These are phyloP conservation scores for Bromus sterilis DNA, from an alignment of 176 grass and related monocot species.

Conservation along the genomic window DNA sequence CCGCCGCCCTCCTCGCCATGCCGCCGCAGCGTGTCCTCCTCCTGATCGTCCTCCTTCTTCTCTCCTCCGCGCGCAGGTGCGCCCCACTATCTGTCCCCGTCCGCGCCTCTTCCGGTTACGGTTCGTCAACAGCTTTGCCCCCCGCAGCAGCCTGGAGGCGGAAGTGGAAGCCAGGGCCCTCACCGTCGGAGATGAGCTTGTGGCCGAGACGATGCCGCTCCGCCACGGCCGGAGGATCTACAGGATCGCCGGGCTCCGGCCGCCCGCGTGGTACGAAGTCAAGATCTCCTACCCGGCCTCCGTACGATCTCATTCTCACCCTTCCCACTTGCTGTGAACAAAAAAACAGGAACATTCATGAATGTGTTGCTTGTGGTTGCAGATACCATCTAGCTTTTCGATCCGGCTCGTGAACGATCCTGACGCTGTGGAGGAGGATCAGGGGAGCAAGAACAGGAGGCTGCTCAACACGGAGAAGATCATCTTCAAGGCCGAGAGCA, in stretches of 20 bases:
- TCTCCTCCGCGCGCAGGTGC: not conserved
- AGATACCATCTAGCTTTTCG: conserved; percentile 81
- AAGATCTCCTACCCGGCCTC: conserved; percentile 95
- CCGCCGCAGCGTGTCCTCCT: not conserved
- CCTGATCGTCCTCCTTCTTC: not conserved
- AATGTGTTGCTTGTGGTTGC: not conserved
- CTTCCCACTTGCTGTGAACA: conserved; percentile 2
- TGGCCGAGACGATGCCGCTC: conserved; percentile 52
- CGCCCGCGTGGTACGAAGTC: conserved; percentile 75
- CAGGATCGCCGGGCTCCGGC: conserved; percentile 39
- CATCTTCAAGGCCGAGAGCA: conserved; percentile 63
- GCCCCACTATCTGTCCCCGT: not conserved
- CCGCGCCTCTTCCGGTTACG: not conserved
- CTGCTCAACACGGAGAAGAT: conserved; percentile 93
- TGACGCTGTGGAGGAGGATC: conserved; percentile 10
- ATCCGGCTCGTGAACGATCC: conserved; percentile 34
- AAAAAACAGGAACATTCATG: not conserved
- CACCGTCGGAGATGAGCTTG: conserved; percentile 48
- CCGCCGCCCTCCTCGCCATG: not conserved
- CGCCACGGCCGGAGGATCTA: conserved; percentile 41
- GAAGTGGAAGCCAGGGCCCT: conserved; percentile 20
- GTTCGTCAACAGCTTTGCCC: not conserved
- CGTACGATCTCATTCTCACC: conserved; percentile 37
- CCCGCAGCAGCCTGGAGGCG: conserved; percentile 29
- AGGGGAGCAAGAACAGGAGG: conserved; percentile 58